phyloP scores from a whole-genome alignment of 805 yeast species.

The Zygoascus bituminiphila region DNA sequence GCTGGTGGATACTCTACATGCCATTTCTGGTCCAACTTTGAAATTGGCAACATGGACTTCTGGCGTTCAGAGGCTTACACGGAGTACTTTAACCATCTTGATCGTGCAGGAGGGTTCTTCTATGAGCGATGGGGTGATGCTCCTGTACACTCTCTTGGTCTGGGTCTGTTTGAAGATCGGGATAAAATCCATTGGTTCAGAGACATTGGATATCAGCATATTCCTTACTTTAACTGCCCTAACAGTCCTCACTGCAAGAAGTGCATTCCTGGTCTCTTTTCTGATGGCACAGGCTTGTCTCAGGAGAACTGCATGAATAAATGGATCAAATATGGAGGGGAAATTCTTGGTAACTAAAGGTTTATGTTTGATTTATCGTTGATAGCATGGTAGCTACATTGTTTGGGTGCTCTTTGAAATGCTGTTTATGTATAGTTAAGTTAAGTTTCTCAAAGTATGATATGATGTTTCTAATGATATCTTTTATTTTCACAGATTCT shows the following conservation, averaged over 20 bases:
- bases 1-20: constrained; percentile 58
- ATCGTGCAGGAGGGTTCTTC: constrained; percentile 72
- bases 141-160: constrained; percentile 81
- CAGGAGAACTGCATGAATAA: constrained; percentile 67
- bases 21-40: constrained; percentile 91
- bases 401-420: too few relatives aligned
- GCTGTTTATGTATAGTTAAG: too few relatives aligned
- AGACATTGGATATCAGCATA: constrained; percentile 83
- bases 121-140: constrained; percentile 97
- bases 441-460: too few relatives aligned
- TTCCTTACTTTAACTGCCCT: constrained; percentile 79
- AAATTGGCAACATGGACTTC: constrained; percentile 73
- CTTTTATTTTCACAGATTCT: too few relatives aligned
- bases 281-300: constrained; percentile 43
- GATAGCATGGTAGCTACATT: background rate
- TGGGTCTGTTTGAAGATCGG: constrained; percentile 60
- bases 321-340: constrained; percentile 36
- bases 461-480: too few relatives aligned
- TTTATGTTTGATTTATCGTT: background rate
- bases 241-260: constrained; percentile 46
- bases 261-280: constrained; percentile 50
- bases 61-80: constrained; percentile 59
- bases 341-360: background rate
- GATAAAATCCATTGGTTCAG: constrained; percentile 80
- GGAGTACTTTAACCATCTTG: constrained; percentile 60